Conservation (phyloP, 257 asterid species). For the Solanum infundibuliforme region DNA sequence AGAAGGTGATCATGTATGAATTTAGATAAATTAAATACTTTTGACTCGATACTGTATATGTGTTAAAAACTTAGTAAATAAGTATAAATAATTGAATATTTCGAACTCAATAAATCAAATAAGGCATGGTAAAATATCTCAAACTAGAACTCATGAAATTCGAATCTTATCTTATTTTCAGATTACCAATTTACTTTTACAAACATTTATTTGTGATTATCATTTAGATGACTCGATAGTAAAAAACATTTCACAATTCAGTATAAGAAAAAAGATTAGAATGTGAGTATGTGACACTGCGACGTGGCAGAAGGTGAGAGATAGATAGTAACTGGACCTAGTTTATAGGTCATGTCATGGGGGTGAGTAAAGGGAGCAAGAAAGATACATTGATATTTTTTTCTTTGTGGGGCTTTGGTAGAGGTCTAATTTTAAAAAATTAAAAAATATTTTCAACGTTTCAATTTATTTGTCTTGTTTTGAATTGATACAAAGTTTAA, state of each 20-base stretch:
- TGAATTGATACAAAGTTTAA: too few relatives aligned
- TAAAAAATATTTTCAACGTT: neutral
- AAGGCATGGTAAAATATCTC: neutral
- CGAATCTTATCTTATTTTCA: neutral
- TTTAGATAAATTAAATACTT: neutral
- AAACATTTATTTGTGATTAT: neutral
- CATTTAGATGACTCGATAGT: neutral
- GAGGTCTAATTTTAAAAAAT: neutral
- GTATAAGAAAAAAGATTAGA: too few relatives aligned
- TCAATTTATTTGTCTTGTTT: neutral
- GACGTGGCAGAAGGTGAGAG: constrained; percentile 3
- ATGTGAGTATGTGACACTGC: neutral
- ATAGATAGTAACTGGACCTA: neutral
- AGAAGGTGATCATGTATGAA: neutral
- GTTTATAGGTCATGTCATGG: neutral
- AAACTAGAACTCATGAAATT: neutral
- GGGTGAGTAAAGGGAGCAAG: neutral
- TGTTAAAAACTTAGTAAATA: neutral
- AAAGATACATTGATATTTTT: neutral
- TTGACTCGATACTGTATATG: neutral
- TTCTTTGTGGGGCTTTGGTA: neutral
- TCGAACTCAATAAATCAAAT: neutral
- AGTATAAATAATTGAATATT: neutral
- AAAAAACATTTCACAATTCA: neutral
- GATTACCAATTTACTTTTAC: neutral